Conservation (phyloP, 2,329 filamentous ascomycete genomes). For the Aspergillus uvarum region DNA sequence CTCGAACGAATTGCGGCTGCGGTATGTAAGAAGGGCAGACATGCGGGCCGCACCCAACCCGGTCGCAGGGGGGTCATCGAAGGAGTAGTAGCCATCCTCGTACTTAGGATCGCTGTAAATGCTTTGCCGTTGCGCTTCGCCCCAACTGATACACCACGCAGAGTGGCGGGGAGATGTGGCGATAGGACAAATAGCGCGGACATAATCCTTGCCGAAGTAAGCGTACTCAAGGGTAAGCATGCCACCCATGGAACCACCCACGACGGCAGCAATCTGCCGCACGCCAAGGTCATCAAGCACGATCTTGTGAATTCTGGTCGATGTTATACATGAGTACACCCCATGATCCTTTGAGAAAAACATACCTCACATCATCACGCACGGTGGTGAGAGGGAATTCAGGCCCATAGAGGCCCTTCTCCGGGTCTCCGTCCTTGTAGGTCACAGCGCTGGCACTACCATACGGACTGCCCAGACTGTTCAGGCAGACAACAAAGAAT, state of each 20-base stretch:
- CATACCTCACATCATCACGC: slow-evolving; percentile 89
- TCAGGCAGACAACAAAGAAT: slow-evolving; percentile 56
- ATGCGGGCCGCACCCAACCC: slow-evolving; percentile 93
- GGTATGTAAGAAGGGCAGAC: slow-evolving; percentile 92
- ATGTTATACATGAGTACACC: slow-evolving; percentile 7
- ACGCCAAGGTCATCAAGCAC: slow-evolving; percentile 57
- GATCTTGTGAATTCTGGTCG: slow-evolving; percentile 52
- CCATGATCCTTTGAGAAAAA: neutral
- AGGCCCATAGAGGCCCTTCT: slow-evolving; percentile 79
- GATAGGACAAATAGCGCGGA: slow-evolving; percentile 55
- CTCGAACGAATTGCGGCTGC: slow-evolving; percentile 96
- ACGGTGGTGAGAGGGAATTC: slow-evolving; percentile 96
- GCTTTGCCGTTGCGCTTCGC: slow-evolving; percentile 58
- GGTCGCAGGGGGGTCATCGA: slow-evolving; percentile 79
- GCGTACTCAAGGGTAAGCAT: slow-evolving; percentile 59
- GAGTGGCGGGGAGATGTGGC: slow-evolving; percentile 57
- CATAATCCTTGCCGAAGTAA: slow-evolving; percentile 69
- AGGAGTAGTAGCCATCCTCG: slow-evolving; percentile 91
- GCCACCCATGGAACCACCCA: slow-evolving; percentile 60
- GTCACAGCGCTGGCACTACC: slow-evolving; percentile 63
- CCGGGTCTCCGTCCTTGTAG: slow-evolving; percentile 74
- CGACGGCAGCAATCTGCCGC: slow-evolving; percentile 53
- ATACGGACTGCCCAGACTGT: slow-evolving; percentile 57
- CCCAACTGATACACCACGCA: slow-evolving; percentile 61
- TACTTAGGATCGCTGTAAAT: slow-evolving; percentile 99